Percentiles rank a stretch among this genome's conserved stretches.
phyloP scores from a whole-genome alignment of 2,329 filamentous ascomycete genomes.

The Nothophoma quercina region DNA sequence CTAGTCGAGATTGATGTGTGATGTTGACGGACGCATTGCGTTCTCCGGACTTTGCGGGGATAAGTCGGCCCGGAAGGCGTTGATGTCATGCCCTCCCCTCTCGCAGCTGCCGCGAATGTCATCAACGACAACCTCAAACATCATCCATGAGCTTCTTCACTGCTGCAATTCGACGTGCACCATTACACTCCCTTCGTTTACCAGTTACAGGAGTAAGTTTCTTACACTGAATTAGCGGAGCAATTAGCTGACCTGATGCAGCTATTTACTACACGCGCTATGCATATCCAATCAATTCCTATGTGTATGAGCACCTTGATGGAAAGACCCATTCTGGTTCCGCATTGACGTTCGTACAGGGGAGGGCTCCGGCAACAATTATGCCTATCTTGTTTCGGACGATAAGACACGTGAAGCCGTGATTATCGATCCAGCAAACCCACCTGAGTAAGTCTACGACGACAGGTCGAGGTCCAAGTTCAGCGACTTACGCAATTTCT shows the following conservation, averaged over 20 bases:
- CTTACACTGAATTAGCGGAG: neutral
- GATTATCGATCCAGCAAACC: constrained; percentile 82
- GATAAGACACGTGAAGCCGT: constrained; percentile 59
- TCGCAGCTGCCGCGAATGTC: constrained; percentile 53
- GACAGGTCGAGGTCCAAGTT: neutral
- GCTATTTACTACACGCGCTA: constrained; percentile 58
- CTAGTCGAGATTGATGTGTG: neutral
- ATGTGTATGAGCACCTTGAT: constrained; percentile 70
- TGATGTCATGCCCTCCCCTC: constrained; percentile 37
- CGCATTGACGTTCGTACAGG: constrained; percentile 57
- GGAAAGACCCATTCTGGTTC: neutral
- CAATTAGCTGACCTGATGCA: constrained; percentile 33
- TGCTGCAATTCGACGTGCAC: constrained; percentile 34
- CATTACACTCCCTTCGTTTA: constrained; percentile 27
- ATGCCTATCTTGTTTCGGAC: constrained; percentile 71
- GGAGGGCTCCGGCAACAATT: constrained; percentile 81
- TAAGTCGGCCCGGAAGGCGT: neutral
- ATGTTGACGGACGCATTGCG: too few species aligned
- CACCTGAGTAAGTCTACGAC: constrained; percentile 68
- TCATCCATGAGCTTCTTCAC: constrained; percentile 46
- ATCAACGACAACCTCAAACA: constrained; percentile 51
- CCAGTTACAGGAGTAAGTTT: constrained; percentile 29
- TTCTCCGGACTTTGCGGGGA: too few species aligned
- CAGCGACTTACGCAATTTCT: neutral
- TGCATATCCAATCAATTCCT: constrained; percentile 88